Evolutionary conservation across 108 stramenopile genomes (phyloP), one percentile per base, ranked within the genome.

Genomic region (Pelagomonas calceolata): DNA sequence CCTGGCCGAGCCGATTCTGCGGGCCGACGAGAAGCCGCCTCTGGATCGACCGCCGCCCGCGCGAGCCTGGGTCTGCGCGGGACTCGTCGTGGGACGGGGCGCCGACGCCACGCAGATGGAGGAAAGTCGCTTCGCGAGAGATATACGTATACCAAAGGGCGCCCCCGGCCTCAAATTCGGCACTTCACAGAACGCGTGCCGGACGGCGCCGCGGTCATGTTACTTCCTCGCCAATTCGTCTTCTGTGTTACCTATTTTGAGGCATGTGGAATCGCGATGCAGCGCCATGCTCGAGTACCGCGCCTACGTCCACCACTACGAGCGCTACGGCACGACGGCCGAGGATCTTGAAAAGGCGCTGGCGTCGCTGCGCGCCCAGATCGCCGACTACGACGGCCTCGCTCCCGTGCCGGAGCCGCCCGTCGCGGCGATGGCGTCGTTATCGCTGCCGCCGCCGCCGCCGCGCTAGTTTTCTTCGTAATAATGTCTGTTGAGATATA

Each of bases 281-380:
- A 9, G 0, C 21, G 51, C 51, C 7, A 60, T 60, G 51, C 26
- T 60, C 51, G 21, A 60, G 7, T 17, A 17, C 21, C 51, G 51
- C 51, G 51, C 51, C 7, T 60, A 26, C 51, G 69, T 33, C 69
- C 69, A 36, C 34, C 51, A 69, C 69, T 36, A 34, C 33, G 69
- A 34, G 36, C 21, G 36, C 39, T n/a, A 66, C 34, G 66, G 32
- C 34, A 4, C 45, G 16, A 5, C 7, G 30, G 4, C 45, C 44
- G 66, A 1, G 5, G 71, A 34, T 16, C 39, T 74, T 26, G 14
- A 68, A 4, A 30, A 30, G 12, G 3, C 33, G 31, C 30, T 43
- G 37, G 64, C n/a, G 12, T 26, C 15, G 31, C 16, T 68, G 21
- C 29, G 21, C 67, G 31, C 31, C 34, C 14, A 29, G 36, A 4